Percentiles rank a stretch among this genome's conserved stretches.
phyloP scores from a whole-genome alignment of 192 early-diverging fungal species.

The Mortierella claussenii region DNA sequence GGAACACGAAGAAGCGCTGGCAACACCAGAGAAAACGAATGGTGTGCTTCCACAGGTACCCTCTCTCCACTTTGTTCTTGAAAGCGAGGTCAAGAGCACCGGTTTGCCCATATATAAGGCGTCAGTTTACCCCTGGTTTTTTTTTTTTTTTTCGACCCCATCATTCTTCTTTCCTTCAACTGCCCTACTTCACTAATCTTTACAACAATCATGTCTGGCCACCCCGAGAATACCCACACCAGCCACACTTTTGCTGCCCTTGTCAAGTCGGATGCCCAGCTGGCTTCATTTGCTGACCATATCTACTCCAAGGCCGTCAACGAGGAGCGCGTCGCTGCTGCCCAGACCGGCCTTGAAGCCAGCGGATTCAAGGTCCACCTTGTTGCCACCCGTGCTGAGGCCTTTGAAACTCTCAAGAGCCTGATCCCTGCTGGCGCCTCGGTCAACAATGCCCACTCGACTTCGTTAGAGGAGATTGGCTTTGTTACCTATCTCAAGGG shows the following conservation, averaged over 20 bases:
- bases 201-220: constrained; percentile 29
- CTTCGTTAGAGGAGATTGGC: constrained; percentile 56
- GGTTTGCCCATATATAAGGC: too few species aligned
- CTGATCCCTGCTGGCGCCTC: constrained; percentile 46
- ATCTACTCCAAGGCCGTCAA: constrained; percentile 27
- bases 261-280: constrained; percentile 36
- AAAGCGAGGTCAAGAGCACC: too few species aligned
- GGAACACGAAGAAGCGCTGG: too few species aligned
- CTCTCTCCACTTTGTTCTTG: too few species aligned
- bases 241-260: constrained; percentile 42
- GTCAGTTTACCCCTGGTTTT: too few species aligned
- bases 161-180: too few species aligned
- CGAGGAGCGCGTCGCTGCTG: constrained; percentile 26
- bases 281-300: constrained; percentile 21
- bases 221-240: constrained; percentile 46
- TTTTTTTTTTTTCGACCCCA: too few species aligned
- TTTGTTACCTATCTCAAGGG: constrained; percentile 58
- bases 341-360: constrained; percentile 49
- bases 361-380: constrained; percentile 46
- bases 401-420: constrained; percentile 48
- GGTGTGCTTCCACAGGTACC: too few species aligned
- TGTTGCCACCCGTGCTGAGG: constrained; percentile 26
- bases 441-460: constrained; percentile 55
- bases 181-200: too few species aligned
- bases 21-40: too few species aligned